Conservation (phyloP, 1,284 basidiomycete species). For the Leccinum fallax region DNA sequence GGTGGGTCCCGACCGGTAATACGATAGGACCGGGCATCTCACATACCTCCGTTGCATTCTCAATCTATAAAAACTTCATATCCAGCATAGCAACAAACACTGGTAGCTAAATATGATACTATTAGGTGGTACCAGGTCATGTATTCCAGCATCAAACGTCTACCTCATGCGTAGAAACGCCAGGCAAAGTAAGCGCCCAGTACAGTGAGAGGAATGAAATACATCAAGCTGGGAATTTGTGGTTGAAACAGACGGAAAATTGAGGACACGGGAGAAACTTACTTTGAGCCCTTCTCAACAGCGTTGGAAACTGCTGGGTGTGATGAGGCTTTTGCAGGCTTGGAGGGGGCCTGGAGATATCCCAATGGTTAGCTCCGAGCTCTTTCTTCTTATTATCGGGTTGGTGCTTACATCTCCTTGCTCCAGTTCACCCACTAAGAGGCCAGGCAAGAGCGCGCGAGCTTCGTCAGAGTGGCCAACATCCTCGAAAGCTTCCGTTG, state of each 20-base stretch:
- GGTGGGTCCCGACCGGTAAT: neutral
- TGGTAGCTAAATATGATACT: conserved; percentile 14
- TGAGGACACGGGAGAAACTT: conserved; percentile 30
- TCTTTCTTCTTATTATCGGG: neutral
- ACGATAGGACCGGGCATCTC: neutral
- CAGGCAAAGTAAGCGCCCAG: conserved; percentile 83
- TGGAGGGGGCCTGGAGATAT: conserved; percentile 29
- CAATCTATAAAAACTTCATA: conserved; percentile 15
- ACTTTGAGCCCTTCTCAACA: conserved; percentile 74
- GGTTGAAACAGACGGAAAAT: neutral
- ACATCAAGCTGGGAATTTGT: conserved; percentile 57
- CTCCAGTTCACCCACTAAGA: conserved; percentile 83
- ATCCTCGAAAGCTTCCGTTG: conserved; percentile 98
- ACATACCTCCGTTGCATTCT: neutral
- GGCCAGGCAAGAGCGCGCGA: conserved; percentile 77
- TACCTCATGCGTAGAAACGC: conserved; percentile 62
- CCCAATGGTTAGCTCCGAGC: neutral
- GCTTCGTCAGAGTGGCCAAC: conserved; percentile 99
- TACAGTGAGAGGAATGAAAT: conserved; percentile 74
- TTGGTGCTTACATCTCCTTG: conserved; percentile 57
- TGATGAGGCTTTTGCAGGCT: conserved; percentile 48
- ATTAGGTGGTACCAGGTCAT: conserved; percentile 2
- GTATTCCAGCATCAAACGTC: neutral
- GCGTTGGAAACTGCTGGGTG: conserved; percentile 42
- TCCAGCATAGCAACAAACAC: conserved; percentile 24